These are phyloP conservation scores for Pseudevernia furfuracea DNA, from an alignment of 495 filamentous ascomycete species.

Conservation along the genomic window DNA sequence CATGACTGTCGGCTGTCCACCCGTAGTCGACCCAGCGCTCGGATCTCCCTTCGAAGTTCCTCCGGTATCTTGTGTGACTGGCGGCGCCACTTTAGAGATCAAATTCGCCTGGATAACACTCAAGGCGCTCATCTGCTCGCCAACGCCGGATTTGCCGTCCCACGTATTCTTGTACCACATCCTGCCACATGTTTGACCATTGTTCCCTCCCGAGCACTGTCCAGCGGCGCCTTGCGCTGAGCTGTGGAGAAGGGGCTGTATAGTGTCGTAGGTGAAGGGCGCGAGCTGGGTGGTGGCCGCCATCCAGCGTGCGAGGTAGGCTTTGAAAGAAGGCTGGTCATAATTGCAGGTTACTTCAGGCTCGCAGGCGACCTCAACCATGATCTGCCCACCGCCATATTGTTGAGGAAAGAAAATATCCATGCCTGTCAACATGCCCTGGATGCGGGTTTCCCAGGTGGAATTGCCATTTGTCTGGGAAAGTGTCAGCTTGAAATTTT, in stretches of 20 bases:
- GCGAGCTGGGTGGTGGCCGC: constrained; percentile 59
- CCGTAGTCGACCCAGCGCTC: constrained; percentile 41
- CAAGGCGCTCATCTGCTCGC: constrained; percentile 52
- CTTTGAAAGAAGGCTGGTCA: constrained; percentile 77
- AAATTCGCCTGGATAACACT: constrained; percentile 50
- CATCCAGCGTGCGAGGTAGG: constrained; percentile 70
- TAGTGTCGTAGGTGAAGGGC: constrained; percentile 47
- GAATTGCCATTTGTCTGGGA: constrained; percentile 34
- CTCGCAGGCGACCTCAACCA: constrained; percentile 71
- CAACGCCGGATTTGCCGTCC: constrained; percentile 53
- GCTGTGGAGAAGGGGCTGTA: constrained; percentile 55
- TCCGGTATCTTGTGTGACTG: constrained; percentile 50
- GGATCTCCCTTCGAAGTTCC: constrained; percentile 60
- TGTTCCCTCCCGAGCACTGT: constrained; percentile 52
- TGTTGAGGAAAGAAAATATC: constrained; percentile 50
- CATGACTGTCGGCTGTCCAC: constrained; percentile 15
- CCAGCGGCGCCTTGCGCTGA: constrained; percentile 59
- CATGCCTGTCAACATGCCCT: constrained; percentile 50
- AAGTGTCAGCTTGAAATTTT: background rate
- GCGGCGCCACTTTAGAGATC: constrained; percentile 36
- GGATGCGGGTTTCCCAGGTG: constrained; percentile 49
- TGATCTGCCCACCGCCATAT: constrained; percentile 44
- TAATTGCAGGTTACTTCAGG: constrained; percentile 50
- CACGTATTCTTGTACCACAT: constrained; percentile 57
- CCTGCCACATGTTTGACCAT: constrained; percentile 57